Base-by-base conservation (phyloP, 2,329 filamentous ascomycete species). In the Colletotrichum godetiae region DNA sequence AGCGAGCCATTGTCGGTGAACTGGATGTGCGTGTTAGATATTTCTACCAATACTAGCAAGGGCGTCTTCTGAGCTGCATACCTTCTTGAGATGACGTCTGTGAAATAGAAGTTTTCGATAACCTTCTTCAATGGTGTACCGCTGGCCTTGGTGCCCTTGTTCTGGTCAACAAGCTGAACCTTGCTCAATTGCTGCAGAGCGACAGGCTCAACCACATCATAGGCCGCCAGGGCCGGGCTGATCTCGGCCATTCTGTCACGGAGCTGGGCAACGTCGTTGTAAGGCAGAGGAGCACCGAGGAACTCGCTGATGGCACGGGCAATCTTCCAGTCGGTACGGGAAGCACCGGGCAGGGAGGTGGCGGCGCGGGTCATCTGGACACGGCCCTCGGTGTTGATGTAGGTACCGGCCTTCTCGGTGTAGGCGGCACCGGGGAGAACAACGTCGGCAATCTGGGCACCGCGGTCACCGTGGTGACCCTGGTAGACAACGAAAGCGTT, bases 301-400 rank as follows among this genome's bases (percentile, higher is more conserved):
- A 97, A 98, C 85, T 98, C 97, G 80, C 94, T 97, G 69, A 90
- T 92, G 22, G 97, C 97, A 76, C 97, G 94, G 78, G 99, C 92
- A 80, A 99, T 98, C 91, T 98, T 99, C 97, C 97, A 99, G 86
- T 99, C 97, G 76, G 97, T 96, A 80, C 97, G 92, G 69, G 96
- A 92, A 66, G 95, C 97, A 73, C 97, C 97, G 29, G 95, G 94
- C 76, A 98, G 88, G 58, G 93, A 94, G 49, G 95, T 97, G 35
- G 97, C 97, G 60, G 94, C 93, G 76, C 97, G 94, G 67, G 94
- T 97, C 88, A 98, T 93, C 86, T 99, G 97, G 27, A 97, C 95
- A 78, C 97, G 94, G 69, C 97, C 97, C 85, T 99, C 97, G 0
- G 97, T 98, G 90, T 98, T 99, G 85, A 99, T 91, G 81, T 97